Evolutionary conservation across 2,329 filamentous ascomycete genomes (phyloP), one percentile per base, ranked within the genome.

Genomic region (Talaromyces albobiverticillius): DNA sequence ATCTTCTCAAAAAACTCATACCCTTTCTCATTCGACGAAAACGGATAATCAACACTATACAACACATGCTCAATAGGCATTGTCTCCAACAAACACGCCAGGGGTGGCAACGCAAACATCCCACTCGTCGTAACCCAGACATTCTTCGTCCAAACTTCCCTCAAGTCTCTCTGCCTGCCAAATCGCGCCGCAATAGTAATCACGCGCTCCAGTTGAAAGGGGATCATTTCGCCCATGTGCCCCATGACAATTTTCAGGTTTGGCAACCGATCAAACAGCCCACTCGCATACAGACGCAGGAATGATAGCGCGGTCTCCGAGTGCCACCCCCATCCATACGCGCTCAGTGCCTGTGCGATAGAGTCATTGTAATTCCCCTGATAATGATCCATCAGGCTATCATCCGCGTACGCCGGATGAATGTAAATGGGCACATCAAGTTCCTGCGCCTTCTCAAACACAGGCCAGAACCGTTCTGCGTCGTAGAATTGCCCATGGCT

Each of bases 11-110:
- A 67, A 59, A 79, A 82, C 8, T 66, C 67, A 25, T 71, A 63
- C 0, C 80, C 81, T 13, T 75, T 74, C 54, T 78, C 74, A 55
- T 77, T 82, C 46, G 68, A 69, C 41, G 73, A 73, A 47, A 83
- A 82, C 0, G 82, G 82, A 59, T 83, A 84, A 60, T 84, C 81
- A 9, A 83, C 77, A 56, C 78, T 82, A 60, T 79, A 84, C 61
- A 85, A 53, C 1, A 85, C 72, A 13, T 72, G 71, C 22, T 82
- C 79, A n/a, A 75, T 69, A 16, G 60, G 60, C 45, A 59, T 62
- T 18, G 61, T 62, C 47, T 59, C 63, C 48, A 75, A 57, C 45
- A 76, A 53, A 31, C 67, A 67, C n/a, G 72, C 72, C 67, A 84
- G 60, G 4, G 76, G 77, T 51, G 68, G 71, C 16, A 83, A 56